Evolutionary conservation across 768 basidiomycete species (phyloP).

Genomic region (Myochromella boudieri): DNA sequence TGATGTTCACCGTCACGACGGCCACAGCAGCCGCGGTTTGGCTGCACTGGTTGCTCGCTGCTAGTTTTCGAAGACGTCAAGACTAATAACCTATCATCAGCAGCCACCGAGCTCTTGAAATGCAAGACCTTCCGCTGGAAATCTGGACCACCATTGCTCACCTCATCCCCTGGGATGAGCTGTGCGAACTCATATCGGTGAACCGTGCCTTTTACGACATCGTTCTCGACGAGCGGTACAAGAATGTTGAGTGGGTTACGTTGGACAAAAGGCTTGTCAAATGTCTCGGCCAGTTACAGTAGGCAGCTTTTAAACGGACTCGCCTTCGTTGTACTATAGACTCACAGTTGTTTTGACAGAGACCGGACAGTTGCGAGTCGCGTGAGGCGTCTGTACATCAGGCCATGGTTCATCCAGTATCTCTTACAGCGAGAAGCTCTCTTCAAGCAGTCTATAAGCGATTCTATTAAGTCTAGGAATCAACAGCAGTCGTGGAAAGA

Average conservation of each 20-base stretch:
- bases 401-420: conserved; percentile 40
- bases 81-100: too few relatives aligned
- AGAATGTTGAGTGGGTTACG: conserved; percentile 30
- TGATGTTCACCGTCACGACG: too few relatives aligned
- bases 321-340: background rate
- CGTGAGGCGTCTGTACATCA: conserved; percentile 33
- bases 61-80: too few relatives aligned
- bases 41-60: too few relatives aligned
- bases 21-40: too few relatives aligned
- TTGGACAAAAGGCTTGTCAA: conserved; percentile 26
- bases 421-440: conserved; percentile 25
- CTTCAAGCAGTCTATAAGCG: too few relatives aligned
- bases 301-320: conserved; percentile 5
- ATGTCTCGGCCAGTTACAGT: conserved; percentile 31
- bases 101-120: too few relatives aligned
- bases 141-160: conserved; percentile 31
- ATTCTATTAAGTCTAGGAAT: background rate
- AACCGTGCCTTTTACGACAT: conserved; percentile 33
- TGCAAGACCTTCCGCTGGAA: conserved; percentile 29
- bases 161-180: conserved; percentile 15
- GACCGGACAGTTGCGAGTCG: conserved; percentile 29
- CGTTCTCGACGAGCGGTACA: conserved; percentile 27
- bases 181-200: conserved; percentile 25
- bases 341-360: too few relatives aligned
- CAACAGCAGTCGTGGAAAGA: background rate